Percentiles rank a stretch among this genome's conserved stretches.
Evolutionary conservation across 2,329 filamentous ascomycete genomes (phyloP).

Genomic region (Fonsecaea pugnacius): DNA sequence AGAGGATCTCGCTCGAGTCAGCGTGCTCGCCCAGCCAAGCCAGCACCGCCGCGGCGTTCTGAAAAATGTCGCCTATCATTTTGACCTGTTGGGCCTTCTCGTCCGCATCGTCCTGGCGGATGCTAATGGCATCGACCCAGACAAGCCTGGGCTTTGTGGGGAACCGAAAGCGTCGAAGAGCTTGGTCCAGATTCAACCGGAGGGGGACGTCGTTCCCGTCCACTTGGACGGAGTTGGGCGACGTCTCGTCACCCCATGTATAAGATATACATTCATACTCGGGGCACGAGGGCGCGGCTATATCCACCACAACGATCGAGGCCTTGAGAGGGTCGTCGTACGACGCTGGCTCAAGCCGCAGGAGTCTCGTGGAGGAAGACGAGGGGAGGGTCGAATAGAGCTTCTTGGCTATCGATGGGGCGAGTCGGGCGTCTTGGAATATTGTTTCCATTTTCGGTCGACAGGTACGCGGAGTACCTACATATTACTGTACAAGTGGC

Average conservation of each 20-base stretch:
- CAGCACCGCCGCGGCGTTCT: neutral
- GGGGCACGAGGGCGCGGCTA: neutral
- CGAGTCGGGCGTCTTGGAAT: slow-evolving; percentile 7
- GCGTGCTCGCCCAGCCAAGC: slow-evolving; percentile 1
- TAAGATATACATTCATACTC: slow-evolving; percentile 6
- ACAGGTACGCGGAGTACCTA: neutral
- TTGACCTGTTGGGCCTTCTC: slow-evolving; percentile 2
- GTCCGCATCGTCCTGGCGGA: neutral
- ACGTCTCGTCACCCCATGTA: neutral
- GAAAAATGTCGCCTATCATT: neutral
- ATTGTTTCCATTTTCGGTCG: slow-evolving; percentile 6
- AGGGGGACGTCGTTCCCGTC: neutral
- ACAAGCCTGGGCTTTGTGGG: neutral
- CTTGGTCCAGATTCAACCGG: slow-evolving; percentile 1
- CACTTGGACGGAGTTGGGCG: neutral
- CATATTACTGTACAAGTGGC: neutral
- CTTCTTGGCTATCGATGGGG: neutral
- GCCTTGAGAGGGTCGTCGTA: neutral
- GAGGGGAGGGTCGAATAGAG: slow-evolving; percentile 1
- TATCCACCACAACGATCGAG: slow-evolving; percentile 3
- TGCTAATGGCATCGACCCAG: neutral
- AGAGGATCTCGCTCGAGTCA: neutral
- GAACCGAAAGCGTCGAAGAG: neutral
- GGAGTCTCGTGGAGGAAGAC: neutral
- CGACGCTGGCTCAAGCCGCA: slow-evolving; percentile 1